Base-by-base conservation (phyloP, 177 flowering plant genomes). In the Vitis hybrid region DNA sequence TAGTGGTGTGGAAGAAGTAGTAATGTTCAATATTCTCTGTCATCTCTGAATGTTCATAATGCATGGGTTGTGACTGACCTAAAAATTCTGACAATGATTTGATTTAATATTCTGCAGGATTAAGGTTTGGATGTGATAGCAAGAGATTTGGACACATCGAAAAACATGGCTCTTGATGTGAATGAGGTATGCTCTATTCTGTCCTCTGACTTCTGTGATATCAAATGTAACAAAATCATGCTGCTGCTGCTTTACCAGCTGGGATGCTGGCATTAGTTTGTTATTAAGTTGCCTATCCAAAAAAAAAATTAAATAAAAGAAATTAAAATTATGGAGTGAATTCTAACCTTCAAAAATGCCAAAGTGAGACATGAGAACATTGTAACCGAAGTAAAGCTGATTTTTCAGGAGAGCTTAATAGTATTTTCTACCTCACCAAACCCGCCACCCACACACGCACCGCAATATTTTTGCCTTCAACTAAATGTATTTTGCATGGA, bases 61-160 rank as follows among this genome's bases (percentile, higher is more conserved):
- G 55, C 27, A 24, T 24, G 27, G 27, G 27, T 24, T 24, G 27
- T 24, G 27, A 24, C 27, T 24, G 27, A 24, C 27, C 27, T 61
- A 49, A 61, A 35, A 62, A 15, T 62, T 32, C 5, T 35, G 50
- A 35, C 11, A 40, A 11, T 7, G 3, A 17, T 52, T 32, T 10
- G 46, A n/a, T 11, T 65, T 21, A 48, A 17, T 35, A 21, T 70
- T 6, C 0, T 71, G 52, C 79, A 87, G 90, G 90, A 85, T 76
- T 60, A 85, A 81, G 87, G 86, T n/a, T 69, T 87, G 68, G 90
- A 82, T 27, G 72, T 73, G 7, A 87, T 87, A 48, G 81, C 87
- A 11, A 84, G 85, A 66, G 86, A 87, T 5, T 69, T 85, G 73
- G 82, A 80, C 58, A 82, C 81, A 11, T 69, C 85, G 69, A 86